A percentile compares a stretch with the other conserved stretches of the same genome.
Evolutionary conservation across 257 asterid genomes (phyloP).

Genomic region (Capsicum chinense): DNA sequence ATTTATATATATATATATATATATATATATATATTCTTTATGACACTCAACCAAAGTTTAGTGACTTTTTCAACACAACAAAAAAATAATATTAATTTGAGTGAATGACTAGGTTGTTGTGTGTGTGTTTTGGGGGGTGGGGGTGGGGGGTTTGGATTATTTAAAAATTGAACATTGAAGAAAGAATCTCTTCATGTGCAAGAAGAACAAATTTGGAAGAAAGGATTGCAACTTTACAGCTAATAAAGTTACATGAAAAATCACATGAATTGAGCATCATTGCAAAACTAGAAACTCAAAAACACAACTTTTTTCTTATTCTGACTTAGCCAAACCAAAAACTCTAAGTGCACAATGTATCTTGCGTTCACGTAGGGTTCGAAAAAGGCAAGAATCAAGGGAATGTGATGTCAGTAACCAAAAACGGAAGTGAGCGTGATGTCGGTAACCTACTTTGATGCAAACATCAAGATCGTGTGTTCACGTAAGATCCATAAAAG

Average conservation of each 20-base stretch:
- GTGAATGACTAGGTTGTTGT: background rate
- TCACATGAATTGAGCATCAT: constrained; percentile 12
- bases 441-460: background rate
- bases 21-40: background rate
- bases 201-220: constrained; percentile 27
- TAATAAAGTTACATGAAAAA: constrained; percentile 16
- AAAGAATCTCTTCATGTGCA: constrained; percentile 32
- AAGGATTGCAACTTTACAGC: constrained; percentile 40
- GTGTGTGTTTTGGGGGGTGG: background rate
- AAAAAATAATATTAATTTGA: too few species aligned
- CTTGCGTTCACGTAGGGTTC: background rate
- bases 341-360: background rate
- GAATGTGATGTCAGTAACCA: background rate
- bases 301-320: background rate
- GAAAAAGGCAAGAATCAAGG: background rate
- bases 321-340: background rate
- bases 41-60: background rate
- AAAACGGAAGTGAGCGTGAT: too few species aligned
- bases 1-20: too few species aligned
- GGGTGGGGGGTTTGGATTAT: background rate
- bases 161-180: constrained; percentile 24
- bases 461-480: background rate
- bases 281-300: constrained; percentile 13
- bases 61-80: background rate
- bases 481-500: too few species aligned